Evolutionary conservation across 2,329 filamentous ascomycete species (phyloP), one percentile per base, ranked within the genome.

Genomic region (Paecilomyces fulvus): DNA sequence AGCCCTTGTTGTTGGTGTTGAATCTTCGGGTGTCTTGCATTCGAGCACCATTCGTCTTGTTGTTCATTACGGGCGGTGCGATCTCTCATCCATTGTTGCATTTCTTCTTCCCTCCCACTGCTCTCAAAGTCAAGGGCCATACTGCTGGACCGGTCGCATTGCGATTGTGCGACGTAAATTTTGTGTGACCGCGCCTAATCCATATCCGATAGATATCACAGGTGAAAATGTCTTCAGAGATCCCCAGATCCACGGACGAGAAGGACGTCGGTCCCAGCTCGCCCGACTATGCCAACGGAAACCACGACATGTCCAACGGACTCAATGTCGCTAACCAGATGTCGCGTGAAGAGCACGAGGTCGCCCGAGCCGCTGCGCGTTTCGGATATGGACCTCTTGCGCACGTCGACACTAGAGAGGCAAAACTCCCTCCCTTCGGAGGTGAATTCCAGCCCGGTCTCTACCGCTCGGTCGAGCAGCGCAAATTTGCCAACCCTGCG

Each of bases 401-500:
- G 9, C 76, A 79, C 48, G 68, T 77, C 61, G 75, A 76, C 66
- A 75, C 77, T 52, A 58, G 70, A 11, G 75, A 73, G 55, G 70
- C 71, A n/a, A 71, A 73, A 48, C 72, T 84, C 49, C 78, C 81
- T 53, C 81, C 87, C 65, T 88, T 88, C 66, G 87, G 85, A 61
- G 86, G 86, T 75, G 84, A 86, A 66, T 85, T 89, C 72, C 85
- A 90, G 72, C 86, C 87, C 53, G 86, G 86, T 75, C 75, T 81
- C 54, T 83, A 86, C 79, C 83, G 80, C 73, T 77, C 84, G 8
- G 82, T 83, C 73, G 80, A 83, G 69, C 62, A 70, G 21, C 84
- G 86, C 74, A 87, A 88, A 77, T 83, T 92, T 71, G 89, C 82
- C 76, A 92, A 92, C 75, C 89, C 89, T 3, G 88, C 86, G 54